Evolutionary conservation across 768 basidiomycete species (phyloP).

Genomic region (Suillus brevipes): DNA sequence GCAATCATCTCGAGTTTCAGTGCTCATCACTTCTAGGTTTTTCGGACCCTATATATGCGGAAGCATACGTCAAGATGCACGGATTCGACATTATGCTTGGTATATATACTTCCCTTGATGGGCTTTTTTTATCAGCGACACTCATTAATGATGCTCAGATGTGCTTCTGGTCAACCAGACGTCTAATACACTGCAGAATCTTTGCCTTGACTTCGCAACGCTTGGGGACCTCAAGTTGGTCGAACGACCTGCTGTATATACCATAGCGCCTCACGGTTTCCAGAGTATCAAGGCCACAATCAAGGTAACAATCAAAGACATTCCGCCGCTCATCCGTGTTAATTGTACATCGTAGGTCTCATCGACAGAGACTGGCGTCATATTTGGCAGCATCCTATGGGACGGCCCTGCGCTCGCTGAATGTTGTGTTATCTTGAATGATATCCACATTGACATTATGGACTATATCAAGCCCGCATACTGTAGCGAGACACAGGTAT

Average conservation of each 20-base stretch:
- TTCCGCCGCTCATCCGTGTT: neutral
- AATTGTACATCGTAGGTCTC: slow-evolving; percentile 68
- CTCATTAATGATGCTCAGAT: slow-evolving; percentile 45
- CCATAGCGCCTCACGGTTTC: slow-evolving; percentile 94
- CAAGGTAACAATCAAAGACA: slow-evolving; percentile 57
- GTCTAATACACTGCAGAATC: slow-evolving; percentile 88
- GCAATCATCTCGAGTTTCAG: neutral
- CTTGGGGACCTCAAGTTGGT: slow-evolving; percentile 96
- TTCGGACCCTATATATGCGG: slow-evolving; percentile 97
- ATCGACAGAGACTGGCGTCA: slow-evolving; percentile 99
- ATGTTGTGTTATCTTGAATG: slow-evolving; percentile 90
- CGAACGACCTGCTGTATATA: slow-evolving; percentile 91
- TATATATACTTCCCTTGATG: slow-evolving; percentile 30
- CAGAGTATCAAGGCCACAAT: slow-evolving; percentile 98
- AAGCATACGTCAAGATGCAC: slow-evolving; percentile 96
- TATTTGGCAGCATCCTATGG: slow-evolving; percentile 97
- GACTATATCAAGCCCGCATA: slow-evolving; percentile 85
- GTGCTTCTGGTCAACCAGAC: slow-evolving; percentile 98
- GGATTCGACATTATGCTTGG: slow-evolving; percentile 96
- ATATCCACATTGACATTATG: slow-evolving; percentile 92
- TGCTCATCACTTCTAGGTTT: slow-evolving; percentile 58
- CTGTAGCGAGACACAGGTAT: slow-evolving; percentile 86
- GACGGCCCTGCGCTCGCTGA: slow-evolving; percentile 87
- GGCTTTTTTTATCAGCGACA: neutral
- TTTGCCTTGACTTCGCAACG: slow-evolving; percentile 96